Conservation (phyloP, 1,284 basidiomycete species). For the Anthracocystis walkeri region DNA sequence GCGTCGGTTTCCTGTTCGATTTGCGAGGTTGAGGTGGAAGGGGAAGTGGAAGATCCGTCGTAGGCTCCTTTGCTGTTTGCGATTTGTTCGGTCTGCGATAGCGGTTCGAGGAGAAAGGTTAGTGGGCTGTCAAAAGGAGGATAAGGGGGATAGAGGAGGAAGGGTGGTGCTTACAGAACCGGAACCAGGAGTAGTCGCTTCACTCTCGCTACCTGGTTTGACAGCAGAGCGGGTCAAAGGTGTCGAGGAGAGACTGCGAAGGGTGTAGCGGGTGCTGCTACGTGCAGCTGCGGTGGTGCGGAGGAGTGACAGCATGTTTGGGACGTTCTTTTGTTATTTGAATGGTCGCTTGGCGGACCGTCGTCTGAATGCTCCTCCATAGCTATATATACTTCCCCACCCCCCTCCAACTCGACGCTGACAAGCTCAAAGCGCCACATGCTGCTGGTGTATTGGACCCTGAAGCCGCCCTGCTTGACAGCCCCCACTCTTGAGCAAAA, state of each 20-base stretch:
- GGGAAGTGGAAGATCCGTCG: constrained; percentile 23
- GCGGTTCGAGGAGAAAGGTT: neutral
- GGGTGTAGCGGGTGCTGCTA: neutral
- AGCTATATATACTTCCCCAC: constrained; percentile 3
- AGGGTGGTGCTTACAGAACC: constrained; percentile 25
- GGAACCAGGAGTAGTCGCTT: constrained; percentile 39
- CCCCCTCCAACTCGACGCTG: too few species aligned
- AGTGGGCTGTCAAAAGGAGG: neutral
- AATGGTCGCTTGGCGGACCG: neutral
- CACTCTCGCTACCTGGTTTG: constrained; percentile 46
- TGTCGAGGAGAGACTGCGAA: neutral
- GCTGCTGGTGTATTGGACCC: constrained; percentile 1
- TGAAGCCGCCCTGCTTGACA: neutral
- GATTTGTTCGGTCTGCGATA: constrained; percentile 51
- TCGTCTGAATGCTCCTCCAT: neutral
- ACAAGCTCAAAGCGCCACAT: neutral
- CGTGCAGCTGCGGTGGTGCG: neutral
- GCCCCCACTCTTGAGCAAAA: neutral
- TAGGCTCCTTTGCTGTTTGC: constrained; percentile 37
- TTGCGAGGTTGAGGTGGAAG: constrained; percentile 8
- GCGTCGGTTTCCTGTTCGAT: constrained; percentile 32
- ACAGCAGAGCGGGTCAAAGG: constrained; percentile 17
- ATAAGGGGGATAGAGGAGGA: neutral
- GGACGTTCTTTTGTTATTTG: neutral
- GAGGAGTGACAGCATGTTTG: constrained; percentile 1